A percentile compares a stretch with the other conserved stretches of the same genome.
These are phyloP conservation scores for Ephemerocybe angulata DNA, from an alignment of 768 basidiomycete genomes.

Conservation along the genomic window DNA sequence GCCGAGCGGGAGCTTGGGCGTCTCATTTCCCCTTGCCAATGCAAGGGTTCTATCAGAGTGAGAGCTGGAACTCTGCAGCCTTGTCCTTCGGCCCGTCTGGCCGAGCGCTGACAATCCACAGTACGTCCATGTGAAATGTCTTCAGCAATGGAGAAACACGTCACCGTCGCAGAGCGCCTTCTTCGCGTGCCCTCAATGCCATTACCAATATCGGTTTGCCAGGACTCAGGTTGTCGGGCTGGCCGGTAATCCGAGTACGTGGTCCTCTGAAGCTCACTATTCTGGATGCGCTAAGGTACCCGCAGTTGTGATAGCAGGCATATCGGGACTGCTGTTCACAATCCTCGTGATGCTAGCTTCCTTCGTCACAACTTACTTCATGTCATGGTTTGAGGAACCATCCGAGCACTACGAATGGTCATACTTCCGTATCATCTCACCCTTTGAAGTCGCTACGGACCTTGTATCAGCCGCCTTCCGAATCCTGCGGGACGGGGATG, in stretches of 20 bases:
- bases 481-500: conserved; percentile 55
- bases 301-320: conserved; percentile 59
- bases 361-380: conserved; percentile 64
- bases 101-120: conserved; percentile 27
- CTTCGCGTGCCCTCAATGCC: conserved; percentile 78
- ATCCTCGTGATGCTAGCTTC: conserved; percentile 65
- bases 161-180: conserved; percentile 64
- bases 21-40: conserved; percentile 78
- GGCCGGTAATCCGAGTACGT: conserved; percentile 71
- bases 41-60: conserved; percentile 73
- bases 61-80: conserved; percentile 10
- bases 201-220: conserved; percentile 72
- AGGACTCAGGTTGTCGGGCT: conserved; percentile 68
- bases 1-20: conserved; percentile 62
- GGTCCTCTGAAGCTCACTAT: neutral
- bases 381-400: conserved; percentile 57
- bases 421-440: conserved; percentile 41
- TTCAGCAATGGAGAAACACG: conserved; percentile 68
- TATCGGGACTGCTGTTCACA: conserved; percentile 63
- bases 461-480: conserved; percentile 61
- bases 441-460: conserved; percentile 55
- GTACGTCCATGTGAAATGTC: conserved; percentile 79
- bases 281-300: neutral
- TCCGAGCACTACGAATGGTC: conserved; percentile 35
- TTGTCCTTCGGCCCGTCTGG: conserved; percentile 11